Evolutionary conservation across 768 basidiomycete species (phyloP).

Genomic region (Agaricus blazei): DNA sequence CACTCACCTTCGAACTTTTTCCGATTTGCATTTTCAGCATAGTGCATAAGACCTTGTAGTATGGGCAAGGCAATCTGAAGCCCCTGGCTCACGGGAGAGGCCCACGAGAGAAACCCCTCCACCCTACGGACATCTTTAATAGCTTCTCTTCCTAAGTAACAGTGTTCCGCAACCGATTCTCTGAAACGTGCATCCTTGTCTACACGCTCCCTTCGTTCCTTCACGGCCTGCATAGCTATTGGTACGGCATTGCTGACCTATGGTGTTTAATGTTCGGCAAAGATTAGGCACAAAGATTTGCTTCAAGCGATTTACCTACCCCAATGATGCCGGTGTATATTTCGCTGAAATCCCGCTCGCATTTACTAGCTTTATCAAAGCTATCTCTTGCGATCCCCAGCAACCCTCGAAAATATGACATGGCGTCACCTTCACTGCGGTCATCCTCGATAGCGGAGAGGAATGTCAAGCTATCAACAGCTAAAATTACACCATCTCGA

Average conservation of each 20-base stretch:
- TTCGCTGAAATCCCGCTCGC: not conserved
- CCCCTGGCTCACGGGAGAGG: not conserved
- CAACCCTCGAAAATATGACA: not conserved
- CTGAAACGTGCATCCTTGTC: not conserved
- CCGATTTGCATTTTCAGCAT: not conserved
- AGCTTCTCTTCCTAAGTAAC: not conserved
- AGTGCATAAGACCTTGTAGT: not conserved
- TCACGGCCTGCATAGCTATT: not conserved
- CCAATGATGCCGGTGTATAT: not conserved
- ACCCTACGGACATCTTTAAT: not conserved
- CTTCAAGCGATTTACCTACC: not conserved
- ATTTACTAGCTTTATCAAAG: not conserved
- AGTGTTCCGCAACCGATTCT: not conserved
- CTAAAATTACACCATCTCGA: not conserved
- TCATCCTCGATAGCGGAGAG: not conserved
- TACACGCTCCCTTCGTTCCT: not conserved
- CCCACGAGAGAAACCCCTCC: no score
- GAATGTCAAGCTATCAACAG: not conserved
- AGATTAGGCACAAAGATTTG: not conserved
- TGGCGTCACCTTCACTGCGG: not conserved
- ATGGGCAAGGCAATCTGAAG: not conserved
- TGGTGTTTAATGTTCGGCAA: no score
- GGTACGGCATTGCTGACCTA: not conserved
- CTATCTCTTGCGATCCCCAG: not conserved
- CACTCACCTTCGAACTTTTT: not conserved